These are phyloP conservation scores for Flaveria robusta DNA, from an alignment of 129 eudicot species.

Conservation along the genomic window DNA sequence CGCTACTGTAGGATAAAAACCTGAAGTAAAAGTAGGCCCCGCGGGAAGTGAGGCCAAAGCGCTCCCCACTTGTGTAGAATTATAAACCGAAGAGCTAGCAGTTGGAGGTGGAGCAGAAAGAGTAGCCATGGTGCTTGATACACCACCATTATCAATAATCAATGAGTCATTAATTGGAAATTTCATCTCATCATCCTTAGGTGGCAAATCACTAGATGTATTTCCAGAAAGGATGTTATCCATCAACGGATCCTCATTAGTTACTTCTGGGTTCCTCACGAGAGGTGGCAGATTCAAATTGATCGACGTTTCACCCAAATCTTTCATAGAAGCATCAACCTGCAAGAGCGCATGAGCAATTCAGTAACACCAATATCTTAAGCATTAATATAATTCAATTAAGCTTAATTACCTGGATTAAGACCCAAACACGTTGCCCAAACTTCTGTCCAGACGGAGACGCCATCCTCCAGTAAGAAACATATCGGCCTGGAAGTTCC, in stretches of 20 bases:
- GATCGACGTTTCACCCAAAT: conserved; percentile 32
- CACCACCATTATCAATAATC: conserved; percentile 42
- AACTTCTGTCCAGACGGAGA: conserved; percentile 85
- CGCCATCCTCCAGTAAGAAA: conserved; percentile 93
- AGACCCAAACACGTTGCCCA: conserved; percentile 97
- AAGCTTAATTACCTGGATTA: conserved; percentile 59
- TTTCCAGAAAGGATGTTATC: conserved; percentile 26
- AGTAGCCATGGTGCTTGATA: neutral
- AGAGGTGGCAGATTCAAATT: conserved; percentile 77
- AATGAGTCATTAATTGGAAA: conserved; percentile 73
- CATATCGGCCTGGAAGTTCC: conserved; percentile 67
- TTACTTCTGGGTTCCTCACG: conserved; percentile 31
- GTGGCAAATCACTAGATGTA: conserved; percentile 31
- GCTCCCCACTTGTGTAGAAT: conserved; percentile 6
- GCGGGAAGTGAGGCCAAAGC: conserved; percentile 24
- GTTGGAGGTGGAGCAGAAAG: conserved; percentile 22
- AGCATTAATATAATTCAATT: neutral
- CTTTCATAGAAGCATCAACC: conserved; percentile 76
- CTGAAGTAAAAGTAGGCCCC: conserved; percentile 28
- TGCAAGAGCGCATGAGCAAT: conserved; percentile 13
- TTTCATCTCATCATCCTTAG: conserved; percentile 52
- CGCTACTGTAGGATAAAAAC: conserved; percentile 24
- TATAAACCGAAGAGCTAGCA: conserved; percentile 1
- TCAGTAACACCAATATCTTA: neutral
- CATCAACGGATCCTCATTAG: conserved; percentile 27